phyloP scores from a whole-genome alignment of 768 basidiomycete species.

The Suillus subluteus region DNA sequence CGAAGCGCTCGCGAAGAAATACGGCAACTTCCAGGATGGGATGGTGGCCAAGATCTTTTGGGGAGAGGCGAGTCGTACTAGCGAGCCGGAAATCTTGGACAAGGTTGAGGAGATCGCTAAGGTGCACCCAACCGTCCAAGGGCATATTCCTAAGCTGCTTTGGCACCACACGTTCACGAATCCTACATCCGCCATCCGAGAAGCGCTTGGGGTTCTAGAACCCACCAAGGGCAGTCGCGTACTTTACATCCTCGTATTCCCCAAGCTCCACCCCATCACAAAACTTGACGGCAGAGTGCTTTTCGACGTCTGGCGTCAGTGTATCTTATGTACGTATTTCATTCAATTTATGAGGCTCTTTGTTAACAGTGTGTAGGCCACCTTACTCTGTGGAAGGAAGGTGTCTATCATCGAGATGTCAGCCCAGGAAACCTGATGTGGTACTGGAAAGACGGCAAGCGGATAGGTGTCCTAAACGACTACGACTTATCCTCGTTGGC shows the following conservation, averaged over 20 bases:
- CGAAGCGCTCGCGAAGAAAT: background rate
- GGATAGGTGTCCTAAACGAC: constrained; percentile 21
- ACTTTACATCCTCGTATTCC: background rate
- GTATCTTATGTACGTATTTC: too few relatives aligned
- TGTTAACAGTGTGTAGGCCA: too few relatives aligned
- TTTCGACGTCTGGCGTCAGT: too few relatives aligned
- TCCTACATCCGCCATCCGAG: background rate
- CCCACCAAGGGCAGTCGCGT: background rate
- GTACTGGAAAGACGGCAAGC: constrained; percentile 4
- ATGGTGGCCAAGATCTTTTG: background rate
- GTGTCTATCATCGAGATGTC: background rate
- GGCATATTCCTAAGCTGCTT: too few relatives aligned
- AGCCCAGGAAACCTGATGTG: constrained; percentile 21
- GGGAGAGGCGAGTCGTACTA: too few relatives aligned
- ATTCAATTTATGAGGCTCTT: too few relatives aligned
- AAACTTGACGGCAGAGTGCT: too few relatives aligned
- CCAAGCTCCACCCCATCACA: too few relatives aligned
- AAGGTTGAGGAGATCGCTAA: background rate
- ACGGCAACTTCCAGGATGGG: background rate
- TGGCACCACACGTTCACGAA: background rate
- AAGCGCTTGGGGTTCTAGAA: background rate
- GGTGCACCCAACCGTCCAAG: too few relatives aligned
- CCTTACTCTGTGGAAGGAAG: background rate
- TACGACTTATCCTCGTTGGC: constrained; percentile 17
- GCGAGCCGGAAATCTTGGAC: too few relatives aligned